Evolutionary conservation across 1,284 basidiomycete genomes (phyloP), one percentile per base, ranked within the genome.

Genomic region (Inonotus hispidus): DNA sequence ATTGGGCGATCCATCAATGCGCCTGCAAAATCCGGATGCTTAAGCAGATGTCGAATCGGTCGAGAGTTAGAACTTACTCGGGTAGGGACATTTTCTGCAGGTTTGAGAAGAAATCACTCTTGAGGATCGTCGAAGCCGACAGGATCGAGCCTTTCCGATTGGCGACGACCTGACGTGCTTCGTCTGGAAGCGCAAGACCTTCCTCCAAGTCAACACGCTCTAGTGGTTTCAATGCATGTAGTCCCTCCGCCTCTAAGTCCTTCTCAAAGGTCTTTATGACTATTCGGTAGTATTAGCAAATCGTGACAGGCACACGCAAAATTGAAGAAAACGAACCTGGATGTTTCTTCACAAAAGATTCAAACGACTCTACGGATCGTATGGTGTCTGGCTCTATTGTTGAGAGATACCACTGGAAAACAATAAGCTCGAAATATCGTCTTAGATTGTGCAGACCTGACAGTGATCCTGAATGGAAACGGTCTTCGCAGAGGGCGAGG

Each of bases 231-330:
- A 99, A 76, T 1, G 91, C 88, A 60, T 90, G 82, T 49, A 93
- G 72, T 14, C 90, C 89, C 39, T 93, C 88, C n/a, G 81, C 81
- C 45, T 87, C 76, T 49, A 99, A 81, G 67, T 99, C 97, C 65
- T 92, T 93, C 73, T 96, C 87, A 64, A 99, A 95, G 0, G 97
- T 99, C 70, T 90, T 90, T 75, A 99, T 94, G 14, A 99, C 97
- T 83, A 71, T 32, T 23, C 35, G 57, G 19, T 41, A 5, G 25
- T 52, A 14, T 56, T 19, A 56, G 37, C 39, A 60, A 46, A 7
- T 49, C 46, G 23, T 6, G 6, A 41, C 11, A 50, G 11, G 54
- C 50, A 29, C 8, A 39, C 43, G 38, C 11, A 45, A 25, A 13
- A 25, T 27, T 16, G 3, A 54, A 39, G 19, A 49, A 43, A 27